Conservation (phyloP, 2,329 filamentous ascomycete species). For the Colletotrichum chlorophyti region DNA sequence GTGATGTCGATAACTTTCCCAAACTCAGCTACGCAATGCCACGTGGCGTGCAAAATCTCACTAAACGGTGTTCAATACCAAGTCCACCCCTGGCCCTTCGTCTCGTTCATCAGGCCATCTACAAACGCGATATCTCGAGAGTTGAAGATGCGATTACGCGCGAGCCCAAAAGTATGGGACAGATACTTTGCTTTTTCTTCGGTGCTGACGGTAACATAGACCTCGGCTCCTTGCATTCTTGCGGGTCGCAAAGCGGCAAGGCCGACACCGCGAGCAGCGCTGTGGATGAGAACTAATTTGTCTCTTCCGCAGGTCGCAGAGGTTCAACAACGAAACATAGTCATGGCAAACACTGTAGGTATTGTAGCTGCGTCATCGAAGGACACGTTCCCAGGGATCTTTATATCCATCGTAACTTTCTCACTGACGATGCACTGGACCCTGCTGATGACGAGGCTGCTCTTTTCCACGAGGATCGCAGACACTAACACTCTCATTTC, state of each 20-base stretch:
- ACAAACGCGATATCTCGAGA: constrained; percentile 39
- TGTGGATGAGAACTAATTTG: constrained; percentile 48
- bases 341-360: constrained; percentile 36
- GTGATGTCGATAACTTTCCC: too few species aligned
- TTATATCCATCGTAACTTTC: too few species aligned
- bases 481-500: too few species aligned
- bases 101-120: constrained; percentile 33
- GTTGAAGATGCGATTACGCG: constrained; percentile 41
- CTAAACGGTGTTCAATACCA: constrained; percentile 42
- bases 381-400: constrained; percentile 36
- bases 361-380: constrained; percentile 35
- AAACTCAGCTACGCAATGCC: too few species aligned
- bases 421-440: too few species aligned
- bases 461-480: too few species aligned
- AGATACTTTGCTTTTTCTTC: constrained; percentile 37
- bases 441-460: too few species aligned
- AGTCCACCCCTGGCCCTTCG: constrained; percentile 39
- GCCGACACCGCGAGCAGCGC: constrained; percentile 44
- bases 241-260: constrained; percentile 46
- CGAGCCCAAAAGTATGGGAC: constrained; percentile 36
- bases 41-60: too few species aligned
- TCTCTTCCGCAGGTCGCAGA: constrained; percentile 38
- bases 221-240: constrained; percentile 43
- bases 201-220: constrained; percentile 48
- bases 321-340: constrained; percentile 27